Conservation (phyloP, 495 filamentous ascomycete species). For the Penicillium riverlandense region DNA sequence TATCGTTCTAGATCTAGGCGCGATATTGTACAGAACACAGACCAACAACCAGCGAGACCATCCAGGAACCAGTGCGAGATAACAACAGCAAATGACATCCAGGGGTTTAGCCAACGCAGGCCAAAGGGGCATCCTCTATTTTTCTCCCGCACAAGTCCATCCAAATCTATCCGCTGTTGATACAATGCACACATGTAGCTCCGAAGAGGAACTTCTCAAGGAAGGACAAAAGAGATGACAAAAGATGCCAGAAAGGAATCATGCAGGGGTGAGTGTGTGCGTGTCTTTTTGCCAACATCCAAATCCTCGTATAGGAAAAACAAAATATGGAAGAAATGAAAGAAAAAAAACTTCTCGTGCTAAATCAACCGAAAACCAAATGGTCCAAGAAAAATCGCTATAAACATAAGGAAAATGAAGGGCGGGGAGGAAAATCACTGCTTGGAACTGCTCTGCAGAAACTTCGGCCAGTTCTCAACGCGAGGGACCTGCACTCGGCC, state of each 20-base stretch:
- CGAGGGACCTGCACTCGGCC: slow-evolving; percentile 57
- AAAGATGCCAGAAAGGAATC: slow-evolving; percentile 4
- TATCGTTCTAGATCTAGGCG: slow-evolving; percentile 14
- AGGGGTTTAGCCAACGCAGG: not conserved
- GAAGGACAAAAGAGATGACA: slow-evolving; percentile 3
- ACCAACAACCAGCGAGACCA: not conserved
- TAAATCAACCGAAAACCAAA: slow-evolving; percentile 13
- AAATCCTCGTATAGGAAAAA: slow-evolving; percentile 2
- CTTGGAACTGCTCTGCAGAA: slow-evolving; percentile 23
- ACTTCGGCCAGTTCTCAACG: slow-evolving; percentile 38
- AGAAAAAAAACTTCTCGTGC: slow-evolving; percentile 16
- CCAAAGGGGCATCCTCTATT: not conserved
- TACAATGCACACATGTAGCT: slow-evolving; percentile 24
- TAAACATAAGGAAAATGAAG: slow-evolving; percentile 13
- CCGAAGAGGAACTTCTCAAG: slow-evolving; percentile 1
- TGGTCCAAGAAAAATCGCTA: slow-evolving; percentile 25
- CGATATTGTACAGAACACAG: slow-evolving; percentile 8
- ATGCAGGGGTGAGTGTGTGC: not conserved
- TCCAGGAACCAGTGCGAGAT: not conserved
- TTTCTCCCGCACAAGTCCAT: not conserved
- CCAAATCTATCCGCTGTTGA: slow-evolving; percentile 31
- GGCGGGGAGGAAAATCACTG: slow-evolving; percentile 20
- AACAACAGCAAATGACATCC: not conserved
- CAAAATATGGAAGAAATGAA: slow-evolving; percentile 2
- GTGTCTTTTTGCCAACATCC: not conserved